phyloP scores from a whole-genome alignment of 345 rosid species.

The Theobroma cacao region DNA sequence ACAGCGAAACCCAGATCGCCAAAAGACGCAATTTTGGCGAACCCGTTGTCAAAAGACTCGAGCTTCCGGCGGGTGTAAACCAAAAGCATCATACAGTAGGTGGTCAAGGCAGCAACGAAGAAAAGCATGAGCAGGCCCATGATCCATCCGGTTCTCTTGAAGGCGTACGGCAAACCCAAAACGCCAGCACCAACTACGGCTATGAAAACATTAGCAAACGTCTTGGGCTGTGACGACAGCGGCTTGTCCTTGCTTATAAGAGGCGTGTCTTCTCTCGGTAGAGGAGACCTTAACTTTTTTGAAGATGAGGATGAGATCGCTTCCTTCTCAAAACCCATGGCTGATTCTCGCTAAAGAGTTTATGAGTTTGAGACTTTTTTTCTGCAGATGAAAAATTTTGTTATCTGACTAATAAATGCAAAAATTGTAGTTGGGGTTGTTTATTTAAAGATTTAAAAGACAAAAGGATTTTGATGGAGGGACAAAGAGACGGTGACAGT shows the following conservation, averaged over 20 bases:
- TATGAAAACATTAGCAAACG: constrained; percentile 88
- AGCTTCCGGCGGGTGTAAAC: constrained; percentile 76
- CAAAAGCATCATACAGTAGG: constrained; percentile 80
- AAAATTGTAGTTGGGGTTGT: neutral
- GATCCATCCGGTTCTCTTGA: constrained; percentile 90
- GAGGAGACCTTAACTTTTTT: constrained; percentile 20
- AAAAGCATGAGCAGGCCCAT: constrained; percentile 60
- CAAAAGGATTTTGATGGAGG: neutral
- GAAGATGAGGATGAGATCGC: constrained; percentile 41
- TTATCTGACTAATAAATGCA: neutral
- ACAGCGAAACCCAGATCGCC: constrained; percentile 82
- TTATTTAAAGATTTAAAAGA: neutral
- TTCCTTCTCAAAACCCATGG: constrained; percentile 46
- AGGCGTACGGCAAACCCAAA: constrained; percentile 82
- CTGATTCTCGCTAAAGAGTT: constrained; percentile 11
- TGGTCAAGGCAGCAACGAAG: constrained; percentile 54
- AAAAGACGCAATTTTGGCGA: constrained; percentile 54
- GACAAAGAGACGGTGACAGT: neutral
- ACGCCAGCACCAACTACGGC: constrained; percentile 89
- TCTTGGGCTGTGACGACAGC: constrained; percentile 64
- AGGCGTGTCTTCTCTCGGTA: constrained; percentile 63
- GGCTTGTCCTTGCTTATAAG: constrained; percentile 44
- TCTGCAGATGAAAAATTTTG: neutral
- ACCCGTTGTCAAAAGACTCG: constrained; percentile 35
- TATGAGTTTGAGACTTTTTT: neutral